Evolutionary conservation across 257 asterid genomes (phyloP).

Genomic region (Fraxinus excelsior): DNA sequence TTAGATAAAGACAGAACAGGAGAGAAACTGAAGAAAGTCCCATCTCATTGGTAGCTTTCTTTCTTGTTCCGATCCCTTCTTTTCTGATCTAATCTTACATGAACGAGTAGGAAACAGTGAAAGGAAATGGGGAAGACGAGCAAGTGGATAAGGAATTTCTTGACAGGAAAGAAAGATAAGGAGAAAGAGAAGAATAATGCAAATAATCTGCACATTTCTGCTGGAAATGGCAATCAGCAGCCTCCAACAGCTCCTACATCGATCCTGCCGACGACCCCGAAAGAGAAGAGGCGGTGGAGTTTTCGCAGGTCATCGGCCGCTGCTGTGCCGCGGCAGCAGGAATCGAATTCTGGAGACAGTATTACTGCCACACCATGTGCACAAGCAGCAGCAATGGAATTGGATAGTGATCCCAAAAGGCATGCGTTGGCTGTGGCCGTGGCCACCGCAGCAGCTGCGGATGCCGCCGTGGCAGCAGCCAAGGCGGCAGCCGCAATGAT

Average conservation of each 20-base stretch:
- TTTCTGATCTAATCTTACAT: constrained; percentile 13
- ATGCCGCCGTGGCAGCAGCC: constrained; percentile 68
- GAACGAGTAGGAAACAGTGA: constrained; percentile 30
- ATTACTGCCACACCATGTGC: neutral
- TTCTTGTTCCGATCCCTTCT: constrained; percentile 18
- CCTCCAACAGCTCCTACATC: constrained; percentile 55
- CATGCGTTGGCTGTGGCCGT: constrained; percentile 60
- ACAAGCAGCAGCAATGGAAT: constrained; percentile 5
- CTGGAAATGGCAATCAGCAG: constrained; percentile 24
- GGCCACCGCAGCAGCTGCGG: constrained; percentile 75
- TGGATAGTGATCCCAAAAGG: constrained; percentile 47
- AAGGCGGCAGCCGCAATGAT: constrained; percentile 77
- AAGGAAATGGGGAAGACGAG: constrained; percentile 82
- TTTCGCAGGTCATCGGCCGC: constrained; percentile 84
- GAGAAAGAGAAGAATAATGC: constrained; percentile 38
- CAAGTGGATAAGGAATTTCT: constrained; percentile 70
- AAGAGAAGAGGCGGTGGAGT: constrained; percentile 91
- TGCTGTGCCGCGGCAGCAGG: constrained; percentile 50
- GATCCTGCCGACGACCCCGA: constrained; percentile 58
- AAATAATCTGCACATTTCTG: constrained; percentile 12
- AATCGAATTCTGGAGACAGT: constrained; percentile 28
- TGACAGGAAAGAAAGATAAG: constrained; percentile 70
- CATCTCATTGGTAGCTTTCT: constrained; percentile 35
- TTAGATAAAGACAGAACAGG: constrained; percentile 9
- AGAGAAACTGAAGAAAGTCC: constrained; percentile 1